Evolutionary conservation across 495 filamentous ascomycete species (phyloP), one percentile per base, ranked within the genome.

Genomic region (Aspergillus sparsus): DNA sequence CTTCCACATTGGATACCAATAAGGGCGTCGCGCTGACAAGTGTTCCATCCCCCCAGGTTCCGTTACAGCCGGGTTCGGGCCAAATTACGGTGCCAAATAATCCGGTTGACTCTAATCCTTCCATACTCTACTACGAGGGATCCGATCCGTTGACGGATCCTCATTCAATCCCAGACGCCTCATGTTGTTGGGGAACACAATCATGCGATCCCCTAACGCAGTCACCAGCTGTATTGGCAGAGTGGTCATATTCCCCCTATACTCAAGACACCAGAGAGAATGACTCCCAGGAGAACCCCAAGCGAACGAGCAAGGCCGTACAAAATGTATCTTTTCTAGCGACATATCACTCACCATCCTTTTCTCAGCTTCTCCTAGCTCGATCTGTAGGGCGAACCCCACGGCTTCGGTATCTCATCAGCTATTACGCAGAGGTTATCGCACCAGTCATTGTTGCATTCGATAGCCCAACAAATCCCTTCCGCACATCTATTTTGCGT

Each of bases 361-460:
- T 80, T 21, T 76, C 78, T 11, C 73, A 77, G 33, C 62, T 79
- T 39, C 74, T 83, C 15, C 64, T 81, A 10, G 74, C 78, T 50
- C 68, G 78, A 45, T 76, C 77, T 0, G 74, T 81, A 27, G 81
- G 81, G 10, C 77, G 74, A 7, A 82, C 85, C 6, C 84, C 82
- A 9, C 81, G 85, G 32, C 75, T 86, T 41, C 79, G 80, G 65
- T 84, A 81, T 61, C 74, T 88, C 33, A 82, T 83, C 63, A 81
- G 80, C 60, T 83, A 83, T 60, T 83, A 94, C 72, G 87, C 93
- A 57, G 93, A 92, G 67, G 87, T 89, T 62, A 92, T 98, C 72
- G 94, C 93, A 61, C 89, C 91, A 0, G 88, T 90, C 61, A 89
- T 97, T 65, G 92, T 97, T 13, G 88, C 92, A 49, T 94, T 97